phyloP scores from a whole-genome alignment of 768 basidiomycete species.

The Holtermanniella nyarrowii region DNA sequence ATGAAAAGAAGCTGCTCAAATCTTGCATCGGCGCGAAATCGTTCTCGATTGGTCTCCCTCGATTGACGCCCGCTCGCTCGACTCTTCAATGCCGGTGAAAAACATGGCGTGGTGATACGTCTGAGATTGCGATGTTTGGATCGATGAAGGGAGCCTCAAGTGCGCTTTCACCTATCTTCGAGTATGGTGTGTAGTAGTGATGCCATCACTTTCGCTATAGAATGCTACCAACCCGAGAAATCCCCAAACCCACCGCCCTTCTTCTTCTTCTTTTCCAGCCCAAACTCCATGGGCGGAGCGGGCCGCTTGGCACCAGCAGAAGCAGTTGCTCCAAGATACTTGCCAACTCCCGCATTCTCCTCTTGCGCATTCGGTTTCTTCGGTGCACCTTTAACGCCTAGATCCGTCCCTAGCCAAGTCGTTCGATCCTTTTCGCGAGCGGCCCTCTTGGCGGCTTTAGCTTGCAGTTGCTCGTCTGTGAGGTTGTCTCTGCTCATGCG shows the following conservation, averaged over 20 bases:
- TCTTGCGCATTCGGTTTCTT: constrained; percentile 15
- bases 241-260: constrained; percentile 81
- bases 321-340: constrained; percentile 15
- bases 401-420: constrained; percentile 41
- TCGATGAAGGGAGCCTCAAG: too few relatives aligned
- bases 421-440: constrained; percentile 43
- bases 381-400: constrained; percentile 29
- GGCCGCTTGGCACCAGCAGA: not conserved
- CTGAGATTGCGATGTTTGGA: too few relatives aligned
- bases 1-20: not conserved
- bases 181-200: too few relatives aligned
- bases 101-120: too few relatives aligned
- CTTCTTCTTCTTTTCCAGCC: constrained; percentile 57
- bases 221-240: constrained; percentile 37
- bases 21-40: not conserved
- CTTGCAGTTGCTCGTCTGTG: constrained; percentile 46
- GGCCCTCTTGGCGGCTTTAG: constrained; percentile 46
- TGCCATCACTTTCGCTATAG: too few relatives aligned
- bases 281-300: constrained; percentile 40
- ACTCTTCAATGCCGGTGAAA: too few relatives aligned
- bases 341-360: constrained; percentile 25
- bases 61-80: too few relatives aligned
- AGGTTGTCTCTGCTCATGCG: constrained; percentile 50
- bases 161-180: too few relatives aligned
- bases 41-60: too few relatives aligned